Percentiles rank a stretch among this genome's conserved stretches.
Conservation (phyloP, 2,329 filamentous ascomycete species). For the Penicillium sp. region DNA sequence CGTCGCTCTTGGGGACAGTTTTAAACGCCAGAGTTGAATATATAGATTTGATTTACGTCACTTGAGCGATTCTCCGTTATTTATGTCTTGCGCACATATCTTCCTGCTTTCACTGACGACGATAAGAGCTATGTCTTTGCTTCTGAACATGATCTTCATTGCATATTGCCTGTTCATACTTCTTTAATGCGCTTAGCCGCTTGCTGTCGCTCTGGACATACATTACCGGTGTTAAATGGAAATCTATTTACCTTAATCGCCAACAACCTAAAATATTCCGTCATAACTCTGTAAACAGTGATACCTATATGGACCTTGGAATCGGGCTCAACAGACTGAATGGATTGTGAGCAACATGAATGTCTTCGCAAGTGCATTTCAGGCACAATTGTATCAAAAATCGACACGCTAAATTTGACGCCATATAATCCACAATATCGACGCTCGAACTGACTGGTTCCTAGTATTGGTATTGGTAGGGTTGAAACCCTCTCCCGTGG, state of each 20-base stretch:
- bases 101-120: neutral
- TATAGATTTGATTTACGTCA: neutral
- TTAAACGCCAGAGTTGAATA: conserved; percentile 25
- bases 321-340: conserved; percentile 1
- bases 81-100: neutral
- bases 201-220: neutral
- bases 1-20: conserved; percentile 34
- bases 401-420: neutral
- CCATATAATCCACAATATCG: neutral
- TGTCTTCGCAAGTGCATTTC: conserved; percentile 2
- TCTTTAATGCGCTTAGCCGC: neutral
- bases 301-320: neutral
- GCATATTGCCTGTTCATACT: neutral
- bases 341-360: conserved; percentile 8
- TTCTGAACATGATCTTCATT: neutral
- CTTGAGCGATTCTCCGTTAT: neutral
- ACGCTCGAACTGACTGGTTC: neutral
- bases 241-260: neutral
- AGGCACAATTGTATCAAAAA: neutral
- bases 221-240: neutral
- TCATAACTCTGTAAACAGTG: neutral
- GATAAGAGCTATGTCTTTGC: neutral
- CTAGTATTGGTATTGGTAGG: neutral
- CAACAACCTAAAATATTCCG: neutral
- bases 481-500: neutral